phyloP scores from a whole-genome alignment of 1,284 basidiomycete species.

The Leccinum subspadiceum region DNA sequence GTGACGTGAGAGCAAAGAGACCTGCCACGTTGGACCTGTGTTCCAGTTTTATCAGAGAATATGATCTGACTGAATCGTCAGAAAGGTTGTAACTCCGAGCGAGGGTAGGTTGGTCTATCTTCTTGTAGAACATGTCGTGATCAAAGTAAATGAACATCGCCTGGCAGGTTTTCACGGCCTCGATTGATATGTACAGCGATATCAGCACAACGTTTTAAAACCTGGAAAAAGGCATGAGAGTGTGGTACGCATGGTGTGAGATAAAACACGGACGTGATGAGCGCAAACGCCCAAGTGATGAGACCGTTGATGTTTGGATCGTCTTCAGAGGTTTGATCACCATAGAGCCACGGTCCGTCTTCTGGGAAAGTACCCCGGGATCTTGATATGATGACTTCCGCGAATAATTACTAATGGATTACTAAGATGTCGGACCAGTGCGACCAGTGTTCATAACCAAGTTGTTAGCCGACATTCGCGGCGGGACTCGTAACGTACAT shows the following conservation, averaged over 20 bases:
- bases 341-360: conserved; percentile 81
- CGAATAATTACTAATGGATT: too few species aligned
- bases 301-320: conserved; percentile 92
- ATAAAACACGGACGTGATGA: conserved; percentile 73
- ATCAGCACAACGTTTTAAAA: conserved; percentile 96
- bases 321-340: conserved; percentile 65
- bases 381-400: too few species aligned
- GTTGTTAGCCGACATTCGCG: too few species aligned
- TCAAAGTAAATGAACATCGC: conserved; percentile 94
- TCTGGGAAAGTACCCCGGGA: conserved; percentile 32
- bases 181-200: conserved; percentile 96
- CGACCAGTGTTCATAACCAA: background rate
- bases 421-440: background rate
- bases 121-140: conserved; percentile 82
- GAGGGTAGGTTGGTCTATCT: conserved; percentile 72
- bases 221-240: conserved; percentile 31
- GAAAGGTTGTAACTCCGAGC: conserved; percentile 79
- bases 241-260: background rate
- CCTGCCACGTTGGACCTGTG: too few species aligned
- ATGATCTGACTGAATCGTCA: too few species aligned
- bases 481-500: background rate
- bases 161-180: conserved; percentile 84
- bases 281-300: conserved; percentile 86
- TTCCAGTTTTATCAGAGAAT: too few species aligned
- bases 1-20: too few species aligned